Base-by-base conservation (phyloP, 495 filamentous ascomycete genomes). In the Hypoxylon perforatum region DNA sequence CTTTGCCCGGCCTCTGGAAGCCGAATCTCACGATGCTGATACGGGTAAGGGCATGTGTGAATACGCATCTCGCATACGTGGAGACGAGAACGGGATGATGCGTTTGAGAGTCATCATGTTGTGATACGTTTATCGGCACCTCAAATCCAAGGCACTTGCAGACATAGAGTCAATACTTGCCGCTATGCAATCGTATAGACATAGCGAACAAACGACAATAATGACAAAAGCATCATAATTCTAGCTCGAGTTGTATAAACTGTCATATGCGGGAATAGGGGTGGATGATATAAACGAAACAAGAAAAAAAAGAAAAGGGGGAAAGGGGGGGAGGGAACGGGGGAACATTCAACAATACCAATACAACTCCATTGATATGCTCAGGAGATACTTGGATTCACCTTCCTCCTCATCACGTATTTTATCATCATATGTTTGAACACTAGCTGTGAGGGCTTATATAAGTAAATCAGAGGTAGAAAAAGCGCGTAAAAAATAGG, bases 401-500 rank as follows among this genome's bases (percentile, higher is more conserved):
- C 35, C 35, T 38, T 38, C 35, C 35, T 38, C 35, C 35, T 11
- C 35, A 38, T 38, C 35, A 38, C 35, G 35, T 38, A 38, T 38
- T 38, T 38, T 38, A 38, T 38, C 35, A 38, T 38, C 35, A 38
- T 38, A 38, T 38, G 35, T 38, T 38, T 38, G 35, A 38, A 38
- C 35, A 38, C 35, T 38, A 38, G 35, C 35, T 38, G 35, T 38
- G 35, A 38, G 35, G 35, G 35, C 35, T 38, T 38, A 38, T 38
- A 38, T 11, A 11, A 38, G 35, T 38, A 38, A 38, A 38, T 38
- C 35, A 38, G 35, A 38, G 35, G 35, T 38, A 38, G 35, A 38
- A 38, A 38, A 38, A 38, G 35, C 35, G 35, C 35, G 35, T 38
- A 38, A 38, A 38, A 38, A 38, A 38, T n/a, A n/a, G 35, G 35